Conservation (phyloP, 2,329 filamentous ascomycete species). For the Pseudophaeomoniella oleicola region DNA sequence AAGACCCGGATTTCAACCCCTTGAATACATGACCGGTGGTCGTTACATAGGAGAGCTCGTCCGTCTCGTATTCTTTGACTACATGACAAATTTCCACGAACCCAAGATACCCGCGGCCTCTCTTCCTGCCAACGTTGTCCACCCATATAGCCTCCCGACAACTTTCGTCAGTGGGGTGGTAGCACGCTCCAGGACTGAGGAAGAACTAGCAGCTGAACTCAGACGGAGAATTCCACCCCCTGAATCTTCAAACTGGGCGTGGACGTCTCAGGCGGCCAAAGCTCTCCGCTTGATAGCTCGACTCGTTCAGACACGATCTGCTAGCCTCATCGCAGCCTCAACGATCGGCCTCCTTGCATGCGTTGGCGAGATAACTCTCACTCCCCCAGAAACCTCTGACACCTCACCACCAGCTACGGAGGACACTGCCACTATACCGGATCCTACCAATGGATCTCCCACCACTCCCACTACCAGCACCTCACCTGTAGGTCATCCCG, state of each 20-base stretch:
- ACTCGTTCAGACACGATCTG: constrained; percentile 56
- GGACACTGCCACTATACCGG: neutral
- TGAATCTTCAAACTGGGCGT: constrained; percentile 37
- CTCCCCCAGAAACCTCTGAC: constrained; percentile 1
- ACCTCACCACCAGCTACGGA: neutral
- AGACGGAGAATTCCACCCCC: constrained; percentile 39
- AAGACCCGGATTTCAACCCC: constrained; percentile 60
- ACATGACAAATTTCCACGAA: constrained; percentile 31
- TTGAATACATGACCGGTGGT: constrained; percentile 74
- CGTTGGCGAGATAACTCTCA: constrained; percentile 47
- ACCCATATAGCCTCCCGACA: constrained; percentile 52
- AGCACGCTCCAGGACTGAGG: constrained; percentile 36
- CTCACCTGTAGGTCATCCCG: neutral
- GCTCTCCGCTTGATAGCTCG: constrained; percentile 53
- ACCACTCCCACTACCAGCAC: neutral
- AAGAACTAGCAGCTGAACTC: constrained; percentile 29
- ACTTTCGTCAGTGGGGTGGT: constrained; percentile 58
- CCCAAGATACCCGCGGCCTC: constrained; percentile 24
- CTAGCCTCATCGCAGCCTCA: constrained; percentile 59
- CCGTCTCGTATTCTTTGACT: constrained; percentile 54
- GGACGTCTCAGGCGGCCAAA: constrained; percentile 46
- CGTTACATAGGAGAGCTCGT: constrained; percentile 66
- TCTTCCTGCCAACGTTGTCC: constrained; percentile 41
- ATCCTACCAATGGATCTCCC: neutral
- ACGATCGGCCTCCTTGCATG: constrained; percentile 55